phyloP scores from a whole-genome alignment of 257 asterid genomes.

The Gentiana macrophylla region DNA sequence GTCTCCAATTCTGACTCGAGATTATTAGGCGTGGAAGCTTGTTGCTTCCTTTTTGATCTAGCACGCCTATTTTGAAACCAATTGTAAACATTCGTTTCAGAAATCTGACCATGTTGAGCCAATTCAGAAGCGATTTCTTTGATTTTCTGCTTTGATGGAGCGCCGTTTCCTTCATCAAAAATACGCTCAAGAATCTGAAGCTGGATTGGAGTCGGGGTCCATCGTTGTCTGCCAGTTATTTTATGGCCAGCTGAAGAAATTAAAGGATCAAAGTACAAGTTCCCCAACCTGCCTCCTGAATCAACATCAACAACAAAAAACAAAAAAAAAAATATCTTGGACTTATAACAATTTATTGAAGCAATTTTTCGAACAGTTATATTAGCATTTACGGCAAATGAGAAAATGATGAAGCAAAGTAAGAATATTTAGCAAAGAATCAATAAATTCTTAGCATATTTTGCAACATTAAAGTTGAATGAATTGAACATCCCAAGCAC shows the following conservation, averaged over 20 bases:
- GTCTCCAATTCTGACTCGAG: conserved; percentile 84
- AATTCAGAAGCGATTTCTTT: conserved; percentile 82
- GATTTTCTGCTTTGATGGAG: conserved; percentile 95
- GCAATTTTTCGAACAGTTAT: too few relatives aligned
- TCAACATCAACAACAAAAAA: neutral
- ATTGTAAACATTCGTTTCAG: conserved; percentile 93
- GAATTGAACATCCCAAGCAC: too few relatives aligned
- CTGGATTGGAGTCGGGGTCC: conserved; percentile 95
- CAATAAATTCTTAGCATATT: too few relatives aligned
- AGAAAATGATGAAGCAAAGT: neutral
- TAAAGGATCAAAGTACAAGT: conserved; percentile 65
- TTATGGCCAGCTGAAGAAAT: conserved; percentile 71
- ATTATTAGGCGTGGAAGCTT: conserved; percentile 42
- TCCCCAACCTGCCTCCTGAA: conserved; percentile 83
- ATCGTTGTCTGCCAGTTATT: conserved; percentile 80
- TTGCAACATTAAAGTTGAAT: too few relatives aligned
- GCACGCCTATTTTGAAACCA: conserved; percentile 99
- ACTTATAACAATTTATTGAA: too few relatives aligned
- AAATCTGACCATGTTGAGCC: conserved; percentile 92
- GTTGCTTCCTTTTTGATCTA: conserved; percentile 90
- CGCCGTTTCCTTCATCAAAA: conserved; percentile 88
- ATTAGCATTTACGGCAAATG: neutral
- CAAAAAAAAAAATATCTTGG: too few relatives aligned
- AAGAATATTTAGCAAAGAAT: too few relatives aligned
- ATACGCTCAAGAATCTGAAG: conserved; percentile 95